Percentiles rank a stretch among this genome's conserved stretches.
Evolutionary conservation across 768 basidiomycete species (phyloP).

Genomic region (Serendipita sp.): DNA sequence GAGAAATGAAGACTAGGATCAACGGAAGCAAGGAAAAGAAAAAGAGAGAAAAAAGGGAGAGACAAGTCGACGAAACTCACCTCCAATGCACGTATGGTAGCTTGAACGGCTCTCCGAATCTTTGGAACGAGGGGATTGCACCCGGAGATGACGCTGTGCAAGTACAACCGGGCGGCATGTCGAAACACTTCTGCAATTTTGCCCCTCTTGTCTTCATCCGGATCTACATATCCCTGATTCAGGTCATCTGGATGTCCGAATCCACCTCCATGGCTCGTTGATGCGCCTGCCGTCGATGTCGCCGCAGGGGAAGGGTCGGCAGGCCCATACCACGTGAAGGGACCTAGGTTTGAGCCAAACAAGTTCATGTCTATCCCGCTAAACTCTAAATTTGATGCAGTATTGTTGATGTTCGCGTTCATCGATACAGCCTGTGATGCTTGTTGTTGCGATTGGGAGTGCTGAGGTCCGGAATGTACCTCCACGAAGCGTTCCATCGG

Average conservation of each 20-base stretch:
- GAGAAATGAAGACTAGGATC: no score
- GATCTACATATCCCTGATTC: not conserved
- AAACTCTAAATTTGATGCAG: not conserved
- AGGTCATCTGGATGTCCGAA: slow-evolving; percentile 12
- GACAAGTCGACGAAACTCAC: not conserved
- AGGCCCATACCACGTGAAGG: slow-evolving; percentile 20
- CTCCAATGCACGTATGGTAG: slow-evolving; percentile 4
- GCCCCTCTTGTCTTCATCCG: slow-evolving; percentile 15
- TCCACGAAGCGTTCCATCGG: not conserved
- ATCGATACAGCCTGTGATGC: not conserved
- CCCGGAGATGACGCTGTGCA: slow-evolving; percentile 63
- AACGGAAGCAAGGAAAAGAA: no score
- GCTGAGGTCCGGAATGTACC: not conserved
- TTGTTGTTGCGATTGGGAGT: not conserved
- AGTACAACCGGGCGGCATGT: slow-evolving; percentile 54
- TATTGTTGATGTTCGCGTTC: no score
- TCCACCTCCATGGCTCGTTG: slow-evolving; percentile 19
- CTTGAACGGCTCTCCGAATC: slow-evolving; percentile 3
- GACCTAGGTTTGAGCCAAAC: slow-evolving; percentile 10
- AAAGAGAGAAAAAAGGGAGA: not conserved
- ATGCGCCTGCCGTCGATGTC: slow-evolving; percentile 17
- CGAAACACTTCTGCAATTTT: slow-evolving; percentile 43
- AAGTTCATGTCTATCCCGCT: not conserved
- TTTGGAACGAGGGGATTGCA: slow-evolving; percentile 32
- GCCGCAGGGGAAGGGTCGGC: slow-evolving; percentile 26